Evolutionary conservation across 139 green algal genomes (phyloP).

Genomic region (Ulvella scutata): DNA sequence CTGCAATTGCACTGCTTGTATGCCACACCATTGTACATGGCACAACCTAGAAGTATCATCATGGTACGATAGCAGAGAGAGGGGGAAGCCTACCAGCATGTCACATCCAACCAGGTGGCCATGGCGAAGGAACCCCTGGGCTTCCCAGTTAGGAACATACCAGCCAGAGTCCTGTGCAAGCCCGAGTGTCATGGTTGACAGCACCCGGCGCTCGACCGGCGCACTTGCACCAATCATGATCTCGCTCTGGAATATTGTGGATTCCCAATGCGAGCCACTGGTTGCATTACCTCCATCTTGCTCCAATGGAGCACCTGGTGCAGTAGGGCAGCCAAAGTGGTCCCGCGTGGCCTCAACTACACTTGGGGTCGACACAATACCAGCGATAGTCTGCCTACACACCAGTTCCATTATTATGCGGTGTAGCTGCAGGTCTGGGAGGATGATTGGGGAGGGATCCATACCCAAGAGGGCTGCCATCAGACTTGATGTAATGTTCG

Average conservation of each 20-base stretch:
- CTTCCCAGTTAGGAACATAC: neutral
- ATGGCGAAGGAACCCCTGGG: neutral
- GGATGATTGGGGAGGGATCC: neutral
- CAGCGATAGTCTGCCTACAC: neutral
- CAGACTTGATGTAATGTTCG: neutral
- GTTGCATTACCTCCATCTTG: neutral
- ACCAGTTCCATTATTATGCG: neutral
- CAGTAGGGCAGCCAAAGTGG: neutral
- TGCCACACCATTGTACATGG: too few species aligned
- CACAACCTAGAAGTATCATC: too few species aligned
- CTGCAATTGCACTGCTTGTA: too few species aligned
- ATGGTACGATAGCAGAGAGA: neutral
- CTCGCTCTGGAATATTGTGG: conserved; percentile 1
- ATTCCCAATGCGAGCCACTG: neutral
- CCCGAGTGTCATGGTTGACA: neutral
- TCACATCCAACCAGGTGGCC: neutral
- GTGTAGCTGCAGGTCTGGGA: neutral
- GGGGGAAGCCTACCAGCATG: neutral
- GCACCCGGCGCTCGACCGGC: neutral
- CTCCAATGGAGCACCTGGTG: neutral
- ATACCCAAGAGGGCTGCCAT: neutral
- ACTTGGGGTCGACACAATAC: neutral
- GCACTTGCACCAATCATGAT: neutral
- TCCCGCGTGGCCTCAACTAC: neutral
- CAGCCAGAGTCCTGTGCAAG: neutral